Evolutionary conservation across 2,329 filamentous ascomycete genomes (phyloP).

Genomic region (Exophiala phaeomuriformis): DNA sequence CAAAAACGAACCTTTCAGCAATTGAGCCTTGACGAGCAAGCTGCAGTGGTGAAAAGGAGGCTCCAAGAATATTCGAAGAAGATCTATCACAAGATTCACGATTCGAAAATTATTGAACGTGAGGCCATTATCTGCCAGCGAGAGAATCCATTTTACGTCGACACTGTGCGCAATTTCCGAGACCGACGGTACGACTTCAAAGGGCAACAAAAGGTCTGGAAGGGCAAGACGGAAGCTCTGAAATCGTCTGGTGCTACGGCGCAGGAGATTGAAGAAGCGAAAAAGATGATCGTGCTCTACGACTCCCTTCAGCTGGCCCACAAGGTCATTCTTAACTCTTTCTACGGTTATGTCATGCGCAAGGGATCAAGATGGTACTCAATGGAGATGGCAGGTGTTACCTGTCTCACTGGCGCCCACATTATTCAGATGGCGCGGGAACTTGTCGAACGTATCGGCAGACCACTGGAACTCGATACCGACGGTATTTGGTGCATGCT

Average conservation of each 20-base stretch:
- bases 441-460: slow-evolving; percentile 84
- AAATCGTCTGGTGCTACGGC: slow-evolving; percentile 72
- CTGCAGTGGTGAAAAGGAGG: slow-evolving; percentile 71
- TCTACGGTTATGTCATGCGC: slow-evolving; percentile 99
- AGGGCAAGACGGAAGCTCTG: slow-evolving; percentile 82
- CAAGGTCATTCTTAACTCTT: slow-evolving; percentile 98
- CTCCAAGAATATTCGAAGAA: slow-evolving; percentile 93
- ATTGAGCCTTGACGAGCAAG: slow-evolving; percentile 73
- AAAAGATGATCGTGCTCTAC: slow-evolving; percentile 97
- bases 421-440: slow-evolving; percentile 96
- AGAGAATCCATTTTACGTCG: slow-evolving; percentile 96
- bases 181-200: slow-evolving; percentile 98
- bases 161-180: slow-evolving; percentile 92
- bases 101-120: slow-evolving; percentile 81
- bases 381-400: slow-evolving; percentile 98
- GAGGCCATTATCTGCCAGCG: slow-evolving; percentile 98
- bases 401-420: slow-evolving; percentile 87
- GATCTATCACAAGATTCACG: slow-evolving; percentile 98
- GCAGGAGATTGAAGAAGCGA: slow-evolving; percentile 79
- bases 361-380: slow-evolving; percentile 99
- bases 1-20: slow-evolving; percentile 72
- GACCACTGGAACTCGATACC: slow-evolving; percentile 89
- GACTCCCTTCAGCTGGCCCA: slow-evolving; percentile 95
- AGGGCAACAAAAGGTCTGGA: slow-evolving; percentile 96
- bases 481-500: slow-evolving; percentile 99